Percentiles rank a stretch among this genome's conserved stretches.
Conservation (phyloP, 805 yeast species). For the Middelhovenomyces tepae region DNA sequence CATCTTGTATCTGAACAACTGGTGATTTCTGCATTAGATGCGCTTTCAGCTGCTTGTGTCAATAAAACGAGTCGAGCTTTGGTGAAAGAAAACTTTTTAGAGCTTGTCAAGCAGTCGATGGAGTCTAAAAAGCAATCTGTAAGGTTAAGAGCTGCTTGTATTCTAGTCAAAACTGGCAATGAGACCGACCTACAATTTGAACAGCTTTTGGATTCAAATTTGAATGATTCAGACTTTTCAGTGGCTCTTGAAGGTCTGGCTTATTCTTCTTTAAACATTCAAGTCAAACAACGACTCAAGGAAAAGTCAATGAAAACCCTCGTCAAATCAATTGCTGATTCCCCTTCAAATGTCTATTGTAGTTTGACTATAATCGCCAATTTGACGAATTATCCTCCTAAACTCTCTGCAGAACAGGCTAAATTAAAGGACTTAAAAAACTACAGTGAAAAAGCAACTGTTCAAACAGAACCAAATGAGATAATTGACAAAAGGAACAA, state of each 20-base stretch:
- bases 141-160: constrained; percentile 26
- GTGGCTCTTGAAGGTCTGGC: constrained; percentile 31
- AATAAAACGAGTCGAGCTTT: constrained; percentile 22
- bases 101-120: constrained; percentile 18
- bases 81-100: constrained; percentile 19
- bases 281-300: constrained; percentile 23
- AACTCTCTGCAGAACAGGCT: constrained; percentile 24
- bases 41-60: constrained; percentile 29
- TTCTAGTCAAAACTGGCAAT: constrained; percentile 24
- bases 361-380: constrained; percentile 24
- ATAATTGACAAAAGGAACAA: constrained; percentile 19
- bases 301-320: too few relatives aligned
- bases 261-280: constrained; percentile 24
- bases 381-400: constrained; percentile 26
- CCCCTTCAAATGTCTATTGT: constrained; percentile 22
- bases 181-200: constrained; percentile 18
- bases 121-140: constrained; percentile 15
- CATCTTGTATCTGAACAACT: constrained; percentile 15
- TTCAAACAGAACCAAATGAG: constrained; percentile 15
- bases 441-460: constrained; percentile 22
- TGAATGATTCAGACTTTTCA: constrained; percentile 9
- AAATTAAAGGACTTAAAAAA: constrained; percentile 19
- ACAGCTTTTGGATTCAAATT: constrained; percentile 16
- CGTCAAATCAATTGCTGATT: constrained; percentile 17
- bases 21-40: constrained; percentile 21